Conservation (phyloP, 352 stramenopile species). For the Pythium scleroteichum region DNA sequence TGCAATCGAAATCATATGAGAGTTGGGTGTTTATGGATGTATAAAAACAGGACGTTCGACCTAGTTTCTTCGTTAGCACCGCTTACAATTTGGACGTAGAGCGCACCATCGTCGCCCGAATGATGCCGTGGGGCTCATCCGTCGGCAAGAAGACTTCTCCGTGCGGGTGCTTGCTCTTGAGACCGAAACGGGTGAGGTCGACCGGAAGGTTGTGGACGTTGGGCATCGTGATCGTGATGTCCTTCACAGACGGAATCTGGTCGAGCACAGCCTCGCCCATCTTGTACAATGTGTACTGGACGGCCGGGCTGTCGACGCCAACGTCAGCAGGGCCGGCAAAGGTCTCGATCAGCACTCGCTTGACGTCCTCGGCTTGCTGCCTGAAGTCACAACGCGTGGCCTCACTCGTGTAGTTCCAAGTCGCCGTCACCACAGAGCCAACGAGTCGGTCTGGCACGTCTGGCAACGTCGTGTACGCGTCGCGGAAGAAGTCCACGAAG, state of each 20-base stretch:
- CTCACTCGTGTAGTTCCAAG: constrained; percentile 70
- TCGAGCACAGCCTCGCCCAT: constrained; percentile 85
- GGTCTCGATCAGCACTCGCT: constrained; percentile 69
- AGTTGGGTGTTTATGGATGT: neutral
- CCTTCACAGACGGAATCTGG: constrained; percentile 59
- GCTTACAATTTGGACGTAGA: constrained; percentile 52
- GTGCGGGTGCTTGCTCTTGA: constrained; percentile 87
- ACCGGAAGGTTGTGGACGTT: constrained; percentile 91
- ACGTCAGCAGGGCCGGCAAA: constrained; percentile 80
- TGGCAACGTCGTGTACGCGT: constrained; percentile 77
- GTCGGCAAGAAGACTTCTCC: constrained; percentile 88
- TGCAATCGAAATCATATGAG: neutral
- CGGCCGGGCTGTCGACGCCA: constrained; percentile 69
- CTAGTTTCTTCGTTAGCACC: neutral
- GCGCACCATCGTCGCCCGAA: constrained; percentile 78
- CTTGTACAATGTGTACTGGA: constrained; percentile 86
- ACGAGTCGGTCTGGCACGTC: constrained; percentile 80
- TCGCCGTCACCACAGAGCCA: constrained; percentile 68
- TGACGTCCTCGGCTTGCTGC: constrained; percentile 50
- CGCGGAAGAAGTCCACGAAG: constrained; percentile 86
- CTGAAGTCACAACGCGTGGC: constrained; percentile 41
- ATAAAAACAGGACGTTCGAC: too few relatives aligned
- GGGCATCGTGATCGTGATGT: constrained; percentile 80
- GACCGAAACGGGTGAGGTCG: constrained; percentile 77
- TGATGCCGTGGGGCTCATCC: constrained; percentile 87